Evolutionary conservation across 1,284 basidiomycete genomes (phyloP), one percentile per base, ranked within the genome.

Genomic region (Cryptococcus sp.): DNA sequence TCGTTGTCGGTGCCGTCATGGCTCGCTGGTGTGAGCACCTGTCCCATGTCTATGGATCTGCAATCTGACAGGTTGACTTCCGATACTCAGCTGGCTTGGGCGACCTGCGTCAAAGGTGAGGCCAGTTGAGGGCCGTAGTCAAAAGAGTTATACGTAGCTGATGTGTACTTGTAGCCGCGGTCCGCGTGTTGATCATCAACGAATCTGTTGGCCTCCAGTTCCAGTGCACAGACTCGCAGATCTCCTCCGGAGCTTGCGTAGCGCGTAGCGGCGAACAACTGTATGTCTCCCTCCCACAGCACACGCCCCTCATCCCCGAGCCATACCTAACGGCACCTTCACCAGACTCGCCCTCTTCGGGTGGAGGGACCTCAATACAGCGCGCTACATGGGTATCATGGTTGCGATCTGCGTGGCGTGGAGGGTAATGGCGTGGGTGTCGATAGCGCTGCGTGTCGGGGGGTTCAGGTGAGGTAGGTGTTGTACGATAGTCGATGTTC

Each of bases 171-270:
- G 46, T 39, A 62, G 65, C 59, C 23, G 72, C 75, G 13, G 71
- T 72, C 5, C 59, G 68, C 15, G 57, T 80, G 12, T 71, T 77
- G 42, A 69, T 79, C 48, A 80, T 80, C 71, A 80, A 81, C 65
- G 79, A 79, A 57, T 66, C 72, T 20, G 44, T 62, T 7, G 78
- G 78, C 4, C 61, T 76, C 9, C 47, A 50, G 13, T 78, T 81
- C 63, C 39, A 71, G 36, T 81, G 79, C 57, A 63, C 77, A 9
- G 23, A 57, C 1, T 69, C 66, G 6, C 65, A 77, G 21, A 57
- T 79, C 3, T 38, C 50, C 5, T 62, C 63, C 1, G 79, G 79
- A 7, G 62, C 64, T 16, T 80, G 79, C 61, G 67, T 79, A 33
- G 77, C 76, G 4, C 66, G 72, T 51, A 78, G 61, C 8, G 79